phyloP scores from a whole-genome alignment of 306 rosid genomes.

The Gynostemma pentaphyllum region DNA sequence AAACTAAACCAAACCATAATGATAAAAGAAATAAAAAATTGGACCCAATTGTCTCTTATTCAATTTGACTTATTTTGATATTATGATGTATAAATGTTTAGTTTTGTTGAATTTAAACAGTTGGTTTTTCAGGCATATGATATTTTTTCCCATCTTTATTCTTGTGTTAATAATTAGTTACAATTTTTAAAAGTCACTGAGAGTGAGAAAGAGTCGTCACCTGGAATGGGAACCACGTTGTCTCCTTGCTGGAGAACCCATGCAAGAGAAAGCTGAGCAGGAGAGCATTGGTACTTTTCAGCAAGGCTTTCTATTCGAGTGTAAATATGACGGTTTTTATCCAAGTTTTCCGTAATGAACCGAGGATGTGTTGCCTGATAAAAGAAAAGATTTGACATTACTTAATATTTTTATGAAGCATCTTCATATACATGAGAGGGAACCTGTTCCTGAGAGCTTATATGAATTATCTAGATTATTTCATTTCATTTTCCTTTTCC shows the following conservation, averaged over 20 bases:
- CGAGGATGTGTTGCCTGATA: slow-evolving; percentile 37
- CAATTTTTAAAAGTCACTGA: not conserved
- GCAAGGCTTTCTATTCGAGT: slow-evolving; percentile 36
- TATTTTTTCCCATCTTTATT: too few relatives aligned
- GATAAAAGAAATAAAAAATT: too few relatives aligned
- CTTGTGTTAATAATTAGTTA: too few relatives aligned
- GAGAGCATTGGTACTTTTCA: slow-evolving; percentile 29
- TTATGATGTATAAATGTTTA: too few relatives aligned
- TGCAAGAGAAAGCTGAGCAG: slow-evolving; percentile 58
- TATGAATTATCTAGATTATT: not conserved
- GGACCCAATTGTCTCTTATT: too few relatives aligned
- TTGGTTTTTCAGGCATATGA: too few relatives aligned
- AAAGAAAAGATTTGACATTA: not conserved
- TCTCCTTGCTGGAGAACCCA: slow-evolving; percentile 64
- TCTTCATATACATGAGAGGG: not conserved
- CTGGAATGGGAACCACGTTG: slow-evolving; percentile 48
- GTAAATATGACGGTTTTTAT: slow-evolving; percentile 38
- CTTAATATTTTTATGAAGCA: too few relatives aligned
- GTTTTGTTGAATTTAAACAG: too few relatives aligned
- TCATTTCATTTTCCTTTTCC: not conserved
- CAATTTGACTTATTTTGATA: too few relatives aligned
- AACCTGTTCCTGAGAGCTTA: not conserved
- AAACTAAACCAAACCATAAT: too few relatives aligned
- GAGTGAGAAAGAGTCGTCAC: not conserved
- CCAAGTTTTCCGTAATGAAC: slow-evolving; percentile 34